Base-by-base conservation (phyloP, 2,329 filamentous ascomycete genomes). In the Colletotrichum orbiculare region DNA sequence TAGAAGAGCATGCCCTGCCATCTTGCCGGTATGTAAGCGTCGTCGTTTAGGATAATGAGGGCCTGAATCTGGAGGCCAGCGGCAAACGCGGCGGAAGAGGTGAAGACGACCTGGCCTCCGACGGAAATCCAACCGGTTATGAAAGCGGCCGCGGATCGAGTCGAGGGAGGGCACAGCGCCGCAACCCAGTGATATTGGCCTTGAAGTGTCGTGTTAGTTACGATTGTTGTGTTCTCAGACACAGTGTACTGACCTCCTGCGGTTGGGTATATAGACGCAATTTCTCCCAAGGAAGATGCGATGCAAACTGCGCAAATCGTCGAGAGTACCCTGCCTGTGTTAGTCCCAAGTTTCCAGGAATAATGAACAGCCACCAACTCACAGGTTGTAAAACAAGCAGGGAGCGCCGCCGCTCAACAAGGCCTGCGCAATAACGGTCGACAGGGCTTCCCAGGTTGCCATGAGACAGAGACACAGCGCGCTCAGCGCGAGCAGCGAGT, bases 391-490 rank as follows among this genome's bases (percentile, higher is more conserved):
- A 53, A 83, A 81, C 1, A 82, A 69, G 66, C 80, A 82, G 2
- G 80, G 80, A 0, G 81, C 79, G 38, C 82, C 81, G 0, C 82
- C 82, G 52, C 76, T 80, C 2, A 75, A 75, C 48, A 84, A 67
- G 6, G 81, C 82, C 6, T 75, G 75, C 4, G 79, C 76, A 12
- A 85, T 74, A 7, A 84, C 82, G 1, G 78, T 79, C 0, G 79
- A 79, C 4, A 83, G 69, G 1, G 82, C 82, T 63, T 85, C 82
- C 82, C 82, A 85, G 6, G 82, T 84, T 45, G 78, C 82, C 81
- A 84, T 84, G 47, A 85, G 72, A 56, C 80, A 83, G 8, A 83
- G 70, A 48, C 80, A 79, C 6, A 85, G 71, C 6, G 76, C 75
- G 12, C 76, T 76, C 2, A 85, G 72, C 1, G 82, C 80, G 70